Conservation (phyloP, 2,329 filamentous ascomycete genomes). For the Scorias spongiosa region DNA sequence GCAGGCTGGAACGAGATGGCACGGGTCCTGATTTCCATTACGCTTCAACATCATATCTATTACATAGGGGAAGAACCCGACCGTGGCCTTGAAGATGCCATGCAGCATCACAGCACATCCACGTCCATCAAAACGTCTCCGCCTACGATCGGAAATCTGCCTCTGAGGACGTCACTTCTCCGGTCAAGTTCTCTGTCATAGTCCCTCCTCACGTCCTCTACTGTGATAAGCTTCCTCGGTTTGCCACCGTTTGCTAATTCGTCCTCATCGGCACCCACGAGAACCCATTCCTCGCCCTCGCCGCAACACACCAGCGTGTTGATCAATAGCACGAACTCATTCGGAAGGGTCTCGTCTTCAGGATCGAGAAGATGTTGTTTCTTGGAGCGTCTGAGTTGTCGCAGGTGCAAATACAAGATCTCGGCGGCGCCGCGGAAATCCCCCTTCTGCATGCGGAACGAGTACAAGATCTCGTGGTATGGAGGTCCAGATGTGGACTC, state of each 20-base stretch:
- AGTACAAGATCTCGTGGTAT: constrained; percentile 80
- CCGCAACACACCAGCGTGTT: constrained; percentile 82
- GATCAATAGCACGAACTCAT: constrained; percentile 79
- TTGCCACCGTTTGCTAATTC: constrained; percentile 28
- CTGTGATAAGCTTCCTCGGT: constrained; percentile 65
- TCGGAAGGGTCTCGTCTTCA: constrained; percentile 43
- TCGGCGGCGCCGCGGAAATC: constrained; percentile 69
- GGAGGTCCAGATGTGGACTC: constrained; percentile 33
- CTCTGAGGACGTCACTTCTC: constrained; percentile 73
- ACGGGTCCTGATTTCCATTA: no score
- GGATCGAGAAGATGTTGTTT: constrained; percentile 17
- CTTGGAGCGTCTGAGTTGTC: constrained; percentile 26
- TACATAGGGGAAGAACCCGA: no score
- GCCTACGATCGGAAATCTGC: constrained; percentile 63
- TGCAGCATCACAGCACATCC: constrained; percentile 12
- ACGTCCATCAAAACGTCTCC: constrained; percentile 20
- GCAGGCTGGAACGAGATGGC: no score
- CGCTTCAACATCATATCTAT: no score
- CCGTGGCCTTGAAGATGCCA: no score
- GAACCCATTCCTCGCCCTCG: constrained; percentile 68
- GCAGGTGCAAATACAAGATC: constrained; percentile 40
- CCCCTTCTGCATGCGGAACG: constrained; percentile 69
- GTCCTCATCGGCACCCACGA: constrained; percentile 21
- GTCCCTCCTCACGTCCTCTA: constrained; percentile 73
- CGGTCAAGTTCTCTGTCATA: constrained; percentile 85